Evolutionary conservation across 306 rosid species (phyloP).

Genomic region (Hylodesmum podocarpum): DNA sequence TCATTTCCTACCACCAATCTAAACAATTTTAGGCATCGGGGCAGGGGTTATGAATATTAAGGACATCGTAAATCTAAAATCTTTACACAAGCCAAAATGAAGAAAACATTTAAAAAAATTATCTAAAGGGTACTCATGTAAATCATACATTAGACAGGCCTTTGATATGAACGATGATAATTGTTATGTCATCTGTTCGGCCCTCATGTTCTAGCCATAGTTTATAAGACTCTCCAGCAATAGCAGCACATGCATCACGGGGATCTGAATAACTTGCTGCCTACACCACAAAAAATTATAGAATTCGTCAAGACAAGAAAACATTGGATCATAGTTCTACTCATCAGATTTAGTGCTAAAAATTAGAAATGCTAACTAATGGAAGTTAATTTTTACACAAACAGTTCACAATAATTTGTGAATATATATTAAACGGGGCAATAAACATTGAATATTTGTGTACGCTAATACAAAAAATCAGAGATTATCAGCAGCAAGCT

Average conservation of each 20-base stretch:
- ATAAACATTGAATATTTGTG: not conserved
- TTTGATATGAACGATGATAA: slow-evolving; percentile 85
- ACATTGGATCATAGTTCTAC: slow-evolving; percentile 19
- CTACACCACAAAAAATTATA: slow-evolving; percentile 43
- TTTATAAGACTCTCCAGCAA: slow-evolving; percentile 95
- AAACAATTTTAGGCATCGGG: not conserved
- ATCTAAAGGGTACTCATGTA: slow-evolving; percentile 27
- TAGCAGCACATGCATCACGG: slow-evolving; percentile 97
- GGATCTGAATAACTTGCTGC: slow-evolving; percentile 88
- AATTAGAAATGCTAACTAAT: not conserved
- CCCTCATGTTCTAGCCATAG: slow-evolving; percentile 84
- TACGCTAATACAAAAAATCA: not conserved
- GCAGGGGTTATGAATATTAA: not conserved
- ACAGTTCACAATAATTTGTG: not conserved
- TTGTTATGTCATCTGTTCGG: slow-evolving; percentile 96
- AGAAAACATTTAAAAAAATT: not conserved
- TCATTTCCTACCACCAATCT: not conserved
- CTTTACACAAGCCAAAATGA: not conserved
- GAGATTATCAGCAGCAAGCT: not conserved
- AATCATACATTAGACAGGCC: slow-evolving; percentile 76
- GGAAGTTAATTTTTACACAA: not conserved
- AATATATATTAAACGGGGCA: not conserved
- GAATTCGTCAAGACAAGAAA: slow-evolving; percentile 26
- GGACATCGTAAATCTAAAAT: not conserved
- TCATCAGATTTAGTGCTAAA: slow-evolving; percentile 19